Base-by-base conservation (phyloP, 345 rosid species). In the Citropsis articulata region DNA sequence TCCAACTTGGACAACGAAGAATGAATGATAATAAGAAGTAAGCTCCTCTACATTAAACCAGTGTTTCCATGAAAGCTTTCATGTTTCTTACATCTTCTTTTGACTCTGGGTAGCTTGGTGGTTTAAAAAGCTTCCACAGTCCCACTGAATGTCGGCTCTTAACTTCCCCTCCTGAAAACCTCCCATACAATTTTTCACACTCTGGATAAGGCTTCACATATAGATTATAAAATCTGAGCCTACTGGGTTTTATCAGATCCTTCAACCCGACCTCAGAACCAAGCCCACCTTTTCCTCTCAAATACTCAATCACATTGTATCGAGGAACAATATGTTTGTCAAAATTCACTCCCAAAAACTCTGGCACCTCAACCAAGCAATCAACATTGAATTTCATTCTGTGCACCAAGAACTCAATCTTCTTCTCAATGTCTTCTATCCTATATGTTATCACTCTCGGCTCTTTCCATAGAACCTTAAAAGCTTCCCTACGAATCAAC, bases 121-220 rank as follows among this genome's bases (percentile, higher is more conserved):
- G 91, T 75, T 85, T 87, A 78, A 93, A 83, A 71, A 91, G 88
- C 84, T 87, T 90, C 97, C 97, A 93, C 38, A 94, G 82, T 12
- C 97, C 97, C 65, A 64, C 79, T 0, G 91, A 89, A 87, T 89
- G 97, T 53, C 60, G 79, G 7, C 71, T 74, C 67, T 86, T 81
- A 28, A 38, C 81, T 73, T 48, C 73, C 66, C 81, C 86, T 66
- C 79, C 90, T 6, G 80, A 84, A 83, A 83, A 84, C 82, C 94
- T 90, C 19, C 89, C 91, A 35, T 81, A 91, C 75, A 94, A 83
- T 81, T 87, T 91, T 70, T 88, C 91, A 27, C 98, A 94, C 69
- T 88, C 98, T 9, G 97, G 97, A 77, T 93, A 93, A 25, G 98
- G 98, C 85, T 91, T 94, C 72, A 93, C 97, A 75, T 90, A 91